Base-by-base conservation (phyloP, 2,329 filamentous ascomycete species). In the Hypoxylon sp. region DNA sequence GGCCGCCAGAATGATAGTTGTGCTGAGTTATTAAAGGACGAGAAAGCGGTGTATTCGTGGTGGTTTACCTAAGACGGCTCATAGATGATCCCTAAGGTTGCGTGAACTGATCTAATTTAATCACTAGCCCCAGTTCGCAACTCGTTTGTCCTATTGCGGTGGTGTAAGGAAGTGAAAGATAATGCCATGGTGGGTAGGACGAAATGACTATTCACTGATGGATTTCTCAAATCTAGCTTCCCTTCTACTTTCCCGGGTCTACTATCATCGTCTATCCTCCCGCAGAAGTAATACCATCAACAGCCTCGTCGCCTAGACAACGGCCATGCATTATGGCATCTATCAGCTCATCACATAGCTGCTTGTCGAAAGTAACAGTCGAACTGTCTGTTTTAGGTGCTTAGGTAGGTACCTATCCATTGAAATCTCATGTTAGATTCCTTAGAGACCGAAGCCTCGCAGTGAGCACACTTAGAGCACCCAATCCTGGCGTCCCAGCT, bases 31-130 rank as follows among this genome's bases (percentile, higher is more conserved):
- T 43, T 49, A 45, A 49, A 19, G 19, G 9, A 17, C 14, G 32
- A 21, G n/a, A 38, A 49, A 48, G 41, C 41, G 46, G 46, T 56
- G 38, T 28, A 38, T 38, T 49, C 13, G 25, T 13, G 25, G 17
- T 17, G n/a, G 6, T 7, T 28, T 45, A 30, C 28, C 38, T 41
- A 32, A 55, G 30, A 55, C 41, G 17, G 51, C 14, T 21, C 14
- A 43, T 23, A 13, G n/a, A 55, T 43, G 21, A 45, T 25, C 36
- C 41, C 21, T 43, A 36, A 30, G 36, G 30, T 21, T 32, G 23
- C 49, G 7, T 17, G 28, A 11, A 34, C 30, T 14, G 30, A 23
- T 17, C 34, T 53, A 2, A 28, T 3, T 11, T 9, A 11, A 41
- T 6, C n/a, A n/a, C 9, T 17, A 9, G n/a, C 19, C 34, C 19